phyloP scores from a whole-genome alignment of 2,329 filamentous ascomycete species.

The Ilyonectria mors-panacis region DNA sequence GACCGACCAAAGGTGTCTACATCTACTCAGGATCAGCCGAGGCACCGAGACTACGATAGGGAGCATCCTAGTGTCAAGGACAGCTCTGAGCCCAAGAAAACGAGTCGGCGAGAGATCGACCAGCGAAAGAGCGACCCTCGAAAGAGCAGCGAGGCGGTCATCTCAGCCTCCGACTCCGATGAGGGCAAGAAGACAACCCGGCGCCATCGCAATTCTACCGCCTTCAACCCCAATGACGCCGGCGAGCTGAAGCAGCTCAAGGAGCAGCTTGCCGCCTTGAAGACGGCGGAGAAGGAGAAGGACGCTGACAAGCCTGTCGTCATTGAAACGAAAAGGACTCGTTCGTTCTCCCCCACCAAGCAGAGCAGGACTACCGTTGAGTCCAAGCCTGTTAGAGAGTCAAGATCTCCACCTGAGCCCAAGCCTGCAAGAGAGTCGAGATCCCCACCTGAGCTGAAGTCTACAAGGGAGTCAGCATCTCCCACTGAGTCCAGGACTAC shows the following conservation, averaged over 20 bases:
- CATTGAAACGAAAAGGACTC: conserved; percentile 45
- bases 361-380: conserved; percentile 13
- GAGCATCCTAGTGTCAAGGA: conserved; percentile 30
- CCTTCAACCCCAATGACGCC: conserved; percentile 69
- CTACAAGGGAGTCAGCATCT: conserved; percentile 24
- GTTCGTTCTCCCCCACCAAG: conserved; percentile 41
- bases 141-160: conserved; percentile 53
- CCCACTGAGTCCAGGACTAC: conserved; percentile 35
- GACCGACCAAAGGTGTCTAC: conserved; percentile 34
- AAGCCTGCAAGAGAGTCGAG: conserved; percentile 27
- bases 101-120: conserved; percentile 57
- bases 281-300: conserved; percentile 44
- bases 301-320: conserved; percentile 42
- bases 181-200: conserved; percentile 57
- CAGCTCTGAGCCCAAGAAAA: conserved; percentile 43
- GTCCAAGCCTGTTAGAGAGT: conserved; percentile 29
- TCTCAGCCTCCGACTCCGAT: conserved; percentile 59
- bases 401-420: conserved; percentile 7
- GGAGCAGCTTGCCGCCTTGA: conserved; percentile 64
- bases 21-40: conserved; percentile 36
- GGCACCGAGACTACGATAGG: conserved; percentile 41
- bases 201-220: conserved; percentile 55
- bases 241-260: conserved; percentile 65
- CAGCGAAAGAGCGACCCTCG: conserved; percentile 55
- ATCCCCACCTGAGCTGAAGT: conserved; percentile 17